Evolutionary conservation across 768 basidiomycete species (phyloP).

Genomic region (Serendipita indica): DNA sequence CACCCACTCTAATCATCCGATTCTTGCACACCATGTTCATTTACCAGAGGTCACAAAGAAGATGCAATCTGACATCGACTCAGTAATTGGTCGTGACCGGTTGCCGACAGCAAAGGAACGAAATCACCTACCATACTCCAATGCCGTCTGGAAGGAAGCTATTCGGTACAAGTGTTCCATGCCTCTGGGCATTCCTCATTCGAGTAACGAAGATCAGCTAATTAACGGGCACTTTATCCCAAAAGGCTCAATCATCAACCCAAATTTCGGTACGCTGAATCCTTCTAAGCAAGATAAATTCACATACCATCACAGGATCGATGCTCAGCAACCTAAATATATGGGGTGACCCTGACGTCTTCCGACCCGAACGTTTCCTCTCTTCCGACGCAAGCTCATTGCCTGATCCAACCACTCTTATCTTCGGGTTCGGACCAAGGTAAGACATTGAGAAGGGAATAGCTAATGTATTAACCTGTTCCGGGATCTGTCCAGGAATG

Average conservation of each 20-base stretch:
- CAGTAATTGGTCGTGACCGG: neutral
- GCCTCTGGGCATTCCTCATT: constrained; percentile 1
- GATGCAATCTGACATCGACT: neutral
- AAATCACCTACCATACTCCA: neutral
- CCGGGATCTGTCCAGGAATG: constrained; percentile 1
- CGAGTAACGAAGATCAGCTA: neutral
- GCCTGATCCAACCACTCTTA: neutral
- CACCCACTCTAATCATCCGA: neutral
- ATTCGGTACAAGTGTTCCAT: neutral
- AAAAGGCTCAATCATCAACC: constrained; percentile 17
- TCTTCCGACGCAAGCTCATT: neutral
- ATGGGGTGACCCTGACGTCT: constrained; percentile 18
- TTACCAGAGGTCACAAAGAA: neutral
- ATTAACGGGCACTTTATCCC: neutral
- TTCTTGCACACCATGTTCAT: neutral
- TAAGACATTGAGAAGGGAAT: too few relatives aligned
- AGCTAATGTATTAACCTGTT: neutral
- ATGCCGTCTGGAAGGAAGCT: neutral
- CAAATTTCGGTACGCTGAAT: neutral
- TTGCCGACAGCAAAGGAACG: neutral
- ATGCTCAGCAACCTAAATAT: constrained; percentile 18
- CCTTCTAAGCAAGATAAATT: neutral
- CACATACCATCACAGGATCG: constrained; percentile 15
- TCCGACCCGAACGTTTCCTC: constrained; percentile 21
- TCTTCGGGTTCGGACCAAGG: neutral